Percentiles rank a stretch among this genome's conserved stretches.
phyloP scores from a whole-genome alignment of 2,329 filamentous ascomycete species.

The Sclerotinia trifoliorum region DNA sequence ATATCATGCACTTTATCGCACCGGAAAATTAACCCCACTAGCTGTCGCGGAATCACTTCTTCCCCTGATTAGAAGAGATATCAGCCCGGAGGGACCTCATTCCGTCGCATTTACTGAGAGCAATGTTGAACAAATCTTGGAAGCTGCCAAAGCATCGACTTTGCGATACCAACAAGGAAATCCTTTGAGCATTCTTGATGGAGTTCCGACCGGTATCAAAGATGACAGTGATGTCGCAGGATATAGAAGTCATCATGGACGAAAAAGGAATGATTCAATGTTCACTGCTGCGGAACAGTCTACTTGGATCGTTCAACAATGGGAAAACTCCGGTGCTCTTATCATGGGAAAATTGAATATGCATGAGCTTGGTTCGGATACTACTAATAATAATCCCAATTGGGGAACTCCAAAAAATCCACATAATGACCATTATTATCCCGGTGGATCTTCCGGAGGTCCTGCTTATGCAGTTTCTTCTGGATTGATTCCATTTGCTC shows the following conservation, averaged over 20 bases:
- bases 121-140: constrained; percentile 59
- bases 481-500: constrained; percentile 60
- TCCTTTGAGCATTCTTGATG: constrained; percentile 70
- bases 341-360: constrained; percentile 79
- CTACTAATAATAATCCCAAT: constrained; percentile 81
- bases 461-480: constrained; percentile 79
- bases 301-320: constrained; percentile 68
- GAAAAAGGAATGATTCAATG: constrained; percentile 82
- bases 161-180: constrained; percentile 66
- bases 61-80: constrained; percentile 64
- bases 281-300: constrained; percentile 64
- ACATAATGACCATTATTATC: constrained; percentile 68
- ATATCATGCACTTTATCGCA: constrained; percentile 73
- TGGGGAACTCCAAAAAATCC: constrained; percentile 81
- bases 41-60: constrained; percentile 71
- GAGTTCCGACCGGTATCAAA: constrained; percentile 80
- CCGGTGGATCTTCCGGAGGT: constrained; percentile 88
- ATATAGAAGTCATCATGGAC: constrained; percentile 65
- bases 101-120: constrained; percentile 71
- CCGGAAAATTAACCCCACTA: constrained; percentile 67
- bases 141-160: constrained; percentile 71
- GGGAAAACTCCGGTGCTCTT: constrained; percentile 68
- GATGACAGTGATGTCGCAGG: constrained; percentile 77
- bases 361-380: constrained; percentile 80
- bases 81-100: constrained; percentile 56